These are phyloP conservation scores for Lactarius akahatsu DNA, from an alignment of 768 basidiomycete genomes.

Conservation along the genomic window DNA sequence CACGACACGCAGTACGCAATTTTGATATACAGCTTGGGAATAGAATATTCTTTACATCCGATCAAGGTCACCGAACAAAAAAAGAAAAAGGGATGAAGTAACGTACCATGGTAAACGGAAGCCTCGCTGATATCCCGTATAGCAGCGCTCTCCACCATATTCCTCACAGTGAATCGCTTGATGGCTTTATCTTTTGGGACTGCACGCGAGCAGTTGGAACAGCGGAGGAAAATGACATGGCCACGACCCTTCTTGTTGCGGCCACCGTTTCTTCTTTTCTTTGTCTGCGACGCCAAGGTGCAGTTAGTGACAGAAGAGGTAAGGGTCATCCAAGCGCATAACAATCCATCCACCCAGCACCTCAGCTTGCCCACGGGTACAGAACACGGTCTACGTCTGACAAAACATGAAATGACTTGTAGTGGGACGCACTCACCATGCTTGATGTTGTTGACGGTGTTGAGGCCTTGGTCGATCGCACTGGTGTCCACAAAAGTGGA, in stretches of 20 bases:
- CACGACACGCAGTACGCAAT: conserved; percentile 98
- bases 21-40: conserved; percentile 98
- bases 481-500: conserved; percentile 20
- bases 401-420: not conserved
- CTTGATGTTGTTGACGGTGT: conserved; percentile 36
- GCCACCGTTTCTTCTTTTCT: conserved; percentile 98
- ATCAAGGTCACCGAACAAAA: not conserved
- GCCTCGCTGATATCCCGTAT: conserved; percentile 97
- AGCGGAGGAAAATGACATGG: conserved; percentile 91
- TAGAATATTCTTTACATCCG: conserved; percentile 72
- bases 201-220: conserved; percentile 99
- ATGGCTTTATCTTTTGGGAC: conserved; percentile 99
- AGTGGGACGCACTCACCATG: conserved; percentile 37
- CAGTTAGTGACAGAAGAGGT: conserved; percentile 26
- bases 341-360: conserved; percentile 37
- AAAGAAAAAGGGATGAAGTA: not conserved
- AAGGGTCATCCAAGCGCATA: conserved; percentile 32
- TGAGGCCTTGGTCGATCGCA: conserved; percentile 32
- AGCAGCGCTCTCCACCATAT: conserved; percentile 99
- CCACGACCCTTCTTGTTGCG: conserved; percentile 99
- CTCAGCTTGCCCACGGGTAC: conserved; percentile 13
- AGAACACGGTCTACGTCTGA: conserved; percentile 5
- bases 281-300: conserved; percentile 59
- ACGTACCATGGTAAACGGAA: conserved; percentile 84
- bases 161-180: conserved; percentile 98